Percentiles rank a stretch among this genome's conserved stretches.
Evolutionary conservation across 2,329 filamentous ascomycete genomes (phyloP).

Genomic region (Ceratocystis albifundus): DNA sequence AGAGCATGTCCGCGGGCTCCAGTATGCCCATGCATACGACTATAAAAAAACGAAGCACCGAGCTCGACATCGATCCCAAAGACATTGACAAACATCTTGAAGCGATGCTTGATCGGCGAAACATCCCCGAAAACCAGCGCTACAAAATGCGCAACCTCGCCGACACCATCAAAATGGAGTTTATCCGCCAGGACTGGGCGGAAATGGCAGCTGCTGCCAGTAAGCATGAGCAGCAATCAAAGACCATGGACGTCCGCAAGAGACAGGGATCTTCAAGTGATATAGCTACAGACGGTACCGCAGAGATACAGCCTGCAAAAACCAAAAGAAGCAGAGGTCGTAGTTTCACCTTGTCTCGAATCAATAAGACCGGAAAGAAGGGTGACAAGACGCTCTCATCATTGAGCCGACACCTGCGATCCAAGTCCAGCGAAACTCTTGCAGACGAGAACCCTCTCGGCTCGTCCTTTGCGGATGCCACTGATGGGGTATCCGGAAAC

Average conservation of each 20-base stretch:
- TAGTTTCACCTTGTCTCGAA: slow-evolving; percentile 65
- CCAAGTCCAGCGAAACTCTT: slow-evolving; percentile 61
- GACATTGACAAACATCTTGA: slow-evolving; percentile 49
- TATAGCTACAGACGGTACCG: slow-evolving; percentile 32
- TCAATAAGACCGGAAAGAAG: slow-evolving; percentile 35
- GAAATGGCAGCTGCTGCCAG: slow-evolving; percentile 44
- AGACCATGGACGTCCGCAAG: slow-evolving; percentile 23
- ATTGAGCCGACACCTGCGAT: slow-evolving; percentile 50
- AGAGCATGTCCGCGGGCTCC: slow-evolving; percentile 24
- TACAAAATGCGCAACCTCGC: slow-evolving; percentile 90
- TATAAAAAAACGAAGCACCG: slow-evolving; percentile 32
- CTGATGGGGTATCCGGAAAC: slow-evolving; percentile 30
- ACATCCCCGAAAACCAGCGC: slow-evolving; percentile 86
- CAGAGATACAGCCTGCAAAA: slow-evolving; percentile 34
- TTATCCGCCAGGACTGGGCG: slow-evolving; percentile 79
- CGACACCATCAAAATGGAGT: slow-evolving; percentile 85
- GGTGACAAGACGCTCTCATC: slow-evolving; percentile 43
- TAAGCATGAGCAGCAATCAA: slow-evolving; percentile 22
- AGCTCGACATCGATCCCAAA: slow-evolving; percentile 41
- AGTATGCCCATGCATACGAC: slow-evolving; percentile 10
- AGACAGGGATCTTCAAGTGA: slow-evolving; percentile 24
- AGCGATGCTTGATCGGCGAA: slow-evolving; percentile 65
- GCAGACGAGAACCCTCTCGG: slow-evolving; percentile 46
- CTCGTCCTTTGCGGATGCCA: slow-evolving; percentile 10
- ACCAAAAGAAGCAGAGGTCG: slow-evolving; percentile 54